phyloP scores from a whole-genome alignment of 225 moss, liverwort and hornwort genomes.

The Physcomitrium patens region DNA sequence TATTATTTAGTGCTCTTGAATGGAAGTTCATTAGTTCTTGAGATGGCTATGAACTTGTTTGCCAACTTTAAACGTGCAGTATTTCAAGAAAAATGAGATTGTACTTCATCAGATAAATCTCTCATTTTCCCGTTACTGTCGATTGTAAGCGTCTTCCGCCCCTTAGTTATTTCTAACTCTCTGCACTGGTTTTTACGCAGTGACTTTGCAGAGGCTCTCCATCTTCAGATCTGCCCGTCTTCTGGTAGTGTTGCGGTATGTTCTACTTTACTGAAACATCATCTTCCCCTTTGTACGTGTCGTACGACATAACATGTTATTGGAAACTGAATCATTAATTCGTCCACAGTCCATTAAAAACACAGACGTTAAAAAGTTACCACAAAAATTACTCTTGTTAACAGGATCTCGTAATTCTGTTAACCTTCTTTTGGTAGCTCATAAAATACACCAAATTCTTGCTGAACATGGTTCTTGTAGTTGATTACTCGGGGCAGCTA shows the following conservation, averaged over 20 bases:
- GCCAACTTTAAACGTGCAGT: no score
- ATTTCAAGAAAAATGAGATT: no score
- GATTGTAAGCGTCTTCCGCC: slow-evolving; percentile 8
- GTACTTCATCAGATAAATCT: no score
- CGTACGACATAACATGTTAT: slow-evolving; percentile 1
- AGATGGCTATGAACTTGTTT: not conserved
- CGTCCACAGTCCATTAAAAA: slow-evolving; percentile 17
- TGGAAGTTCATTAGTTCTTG: not conserved
- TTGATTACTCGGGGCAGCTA: slow-evolving; percentile 44
- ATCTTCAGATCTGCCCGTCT: slow-evolving; percentile 83
- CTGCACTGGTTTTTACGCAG: slow-evolving; percentile 46
- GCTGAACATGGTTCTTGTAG: slow-evolving; percentile 42
- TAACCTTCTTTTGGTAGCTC: slow-evolving; percentile 16
- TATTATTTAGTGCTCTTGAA: no score
- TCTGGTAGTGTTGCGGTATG: slow-evolving; percentile 64
- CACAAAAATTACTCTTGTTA: not conserved
- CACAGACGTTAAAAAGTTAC: not conserved
- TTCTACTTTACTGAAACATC: slow-evolving; percentile 26
- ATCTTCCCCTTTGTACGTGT: slow-evolving; percentile 12
- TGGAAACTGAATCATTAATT: slow-evolving; percentile 5
- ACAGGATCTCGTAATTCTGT: slow-evolving; percentile 13
- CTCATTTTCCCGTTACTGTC: not conserved
- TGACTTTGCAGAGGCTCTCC: slow-evolving; percentile 90
- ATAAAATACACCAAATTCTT: slow-evolving; percentile 21
- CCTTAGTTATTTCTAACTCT: slow-evolving; percentile 21